These are phyloP conservation scores for Kuraishia hungarica DNA, from an alignment of 805 yeast genomes.

Conservation along the genomic window DNA sequence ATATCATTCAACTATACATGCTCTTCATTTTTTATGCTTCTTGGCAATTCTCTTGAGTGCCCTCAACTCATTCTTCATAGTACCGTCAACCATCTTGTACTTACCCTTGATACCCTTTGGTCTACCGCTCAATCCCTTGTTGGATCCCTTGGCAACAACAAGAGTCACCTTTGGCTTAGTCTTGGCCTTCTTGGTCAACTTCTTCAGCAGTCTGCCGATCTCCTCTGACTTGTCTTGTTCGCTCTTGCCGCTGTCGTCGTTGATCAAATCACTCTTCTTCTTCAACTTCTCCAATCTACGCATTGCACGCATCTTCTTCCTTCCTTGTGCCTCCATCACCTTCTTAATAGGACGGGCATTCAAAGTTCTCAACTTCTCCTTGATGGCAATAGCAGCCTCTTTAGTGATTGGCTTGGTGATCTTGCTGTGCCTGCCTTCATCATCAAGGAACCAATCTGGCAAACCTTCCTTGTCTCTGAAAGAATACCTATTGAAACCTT, in stretches of 20 bases:
- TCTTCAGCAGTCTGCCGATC: conserved; percentile 77
- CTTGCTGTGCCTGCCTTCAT: conserved; percentile 81
- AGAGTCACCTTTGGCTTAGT: conserved; percentile 79
- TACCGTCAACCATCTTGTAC: conserved; percentile 99
- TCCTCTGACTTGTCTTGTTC: conserved; percentile 95
- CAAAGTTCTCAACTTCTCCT: conserved; percentile 67
- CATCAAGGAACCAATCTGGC: conserved; percentile 97
- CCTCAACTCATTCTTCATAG: conserved; percentile 92
- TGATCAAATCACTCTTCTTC: conserved; percentile 87
- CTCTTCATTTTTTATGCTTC: conserved; percentile 53
- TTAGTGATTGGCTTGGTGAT: conserved; percentile 88
- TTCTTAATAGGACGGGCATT: conserved; percentile 98
- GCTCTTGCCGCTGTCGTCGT: conserved; percentile 78
- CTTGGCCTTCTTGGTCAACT: conserved; percentile 64
- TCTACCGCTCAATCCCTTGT: conserved; percentile 85
- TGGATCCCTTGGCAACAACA: conserved; percentile 80
- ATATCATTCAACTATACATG: neutral
- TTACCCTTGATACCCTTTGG: conserved; percentile 96
- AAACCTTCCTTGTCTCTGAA: conserved; percentile 86
- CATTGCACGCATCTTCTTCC: conserved; percentile 90
- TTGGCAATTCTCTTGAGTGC: conserved; percentile 86
- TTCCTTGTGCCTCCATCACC: conserved; percentile 95
- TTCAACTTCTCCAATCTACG: conserved; percentile 79
- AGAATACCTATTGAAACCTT: conserved; percentile 86
- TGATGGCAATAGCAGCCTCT: conserved; percentile 77